Evolutionary conservation across 2,329 filamentous ascomycete species (phyloP).

Genomic region (Penicillium sp.): DNA sequence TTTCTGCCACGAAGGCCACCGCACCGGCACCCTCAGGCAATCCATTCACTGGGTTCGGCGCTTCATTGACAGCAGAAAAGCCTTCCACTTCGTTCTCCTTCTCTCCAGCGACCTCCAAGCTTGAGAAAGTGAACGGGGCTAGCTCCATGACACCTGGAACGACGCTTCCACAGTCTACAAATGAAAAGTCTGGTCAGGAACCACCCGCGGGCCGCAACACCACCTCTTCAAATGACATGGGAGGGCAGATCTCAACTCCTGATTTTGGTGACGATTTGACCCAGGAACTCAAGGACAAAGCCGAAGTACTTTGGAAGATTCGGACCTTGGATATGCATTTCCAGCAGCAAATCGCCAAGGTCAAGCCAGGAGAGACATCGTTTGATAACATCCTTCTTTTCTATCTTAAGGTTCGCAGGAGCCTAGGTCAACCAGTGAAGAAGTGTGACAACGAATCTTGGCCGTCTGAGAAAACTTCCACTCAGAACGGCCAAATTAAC

Average conservation of each 20-base stretch:
- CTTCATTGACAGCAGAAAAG: slow-evolving; percentile 2
- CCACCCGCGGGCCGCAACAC: background rate
- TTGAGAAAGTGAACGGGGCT: slow-evolving; percentile 1
- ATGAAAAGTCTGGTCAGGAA: background rate
- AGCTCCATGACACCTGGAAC: background rate
- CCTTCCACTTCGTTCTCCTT: background rate
- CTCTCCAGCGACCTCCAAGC: slow-evolving; percentile 8
- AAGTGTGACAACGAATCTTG: background rate
- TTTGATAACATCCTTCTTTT: slow-evolving; percentile 39
- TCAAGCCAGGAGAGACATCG: slow-evolving; percentile 33
- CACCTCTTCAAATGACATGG: background rate
- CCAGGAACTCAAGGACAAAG: slow-evolving; percentile 18
- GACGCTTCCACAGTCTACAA: background rate
- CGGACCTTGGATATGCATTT: slow-evolving; percentile 37
- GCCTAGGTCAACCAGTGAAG: slow-evolving; percentile 35
- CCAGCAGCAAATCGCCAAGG: slow-evolving; percentile 30
- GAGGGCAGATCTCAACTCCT: slow-evolving; percentile 12
- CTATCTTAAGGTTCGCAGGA: slow-evolving; percentile 40
- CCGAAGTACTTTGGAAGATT: slow-evolving; percentile 29
- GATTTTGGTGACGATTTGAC: slow-evolving; percentile 18
- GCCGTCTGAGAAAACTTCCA: background rate
- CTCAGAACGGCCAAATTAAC: background rate
- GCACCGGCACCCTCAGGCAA: background rate
- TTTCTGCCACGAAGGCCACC: background rate
- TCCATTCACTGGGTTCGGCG: background rate